Evolutionary conservation across 2,329 filamentous ascomycete genomes (phyloP).

Genomic region (Monosporascus sp.): DNA sequence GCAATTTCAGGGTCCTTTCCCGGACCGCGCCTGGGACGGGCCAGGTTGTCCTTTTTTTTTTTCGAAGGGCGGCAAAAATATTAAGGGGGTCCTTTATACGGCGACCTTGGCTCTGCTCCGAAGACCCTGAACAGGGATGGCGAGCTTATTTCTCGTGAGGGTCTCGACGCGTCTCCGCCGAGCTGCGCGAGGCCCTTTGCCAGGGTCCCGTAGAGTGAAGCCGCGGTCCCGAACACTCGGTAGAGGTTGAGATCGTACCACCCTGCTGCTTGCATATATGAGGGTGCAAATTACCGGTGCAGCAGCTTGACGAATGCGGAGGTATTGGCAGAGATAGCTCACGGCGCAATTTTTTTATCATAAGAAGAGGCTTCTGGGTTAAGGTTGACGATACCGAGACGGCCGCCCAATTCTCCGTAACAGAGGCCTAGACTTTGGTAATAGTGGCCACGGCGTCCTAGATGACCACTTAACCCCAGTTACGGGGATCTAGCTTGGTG

Average conservation of each 20-base stretch:
- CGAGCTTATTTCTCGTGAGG: neutral
- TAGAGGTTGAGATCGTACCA: neutral
- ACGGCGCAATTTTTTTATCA: too few species aligned
- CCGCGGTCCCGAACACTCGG: neutral
- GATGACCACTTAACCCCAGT: too few species aligned
- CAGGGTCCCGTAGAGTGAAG: neutral
- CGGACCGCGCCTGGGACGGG: neutral
- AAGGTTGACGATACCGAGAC: too few species aligned
- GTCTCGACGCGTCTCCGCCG: neutral
- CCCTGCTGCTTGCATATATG: neutral
- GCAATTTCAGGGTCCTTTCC: slow-evolving; percentile 9
- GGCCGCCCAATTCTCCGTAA: too few species aligned
- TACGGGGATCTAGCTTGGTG: too few species aligned
- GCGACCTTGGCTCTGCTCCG: neutral
- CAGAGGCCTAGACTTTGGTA: too few species aligned
- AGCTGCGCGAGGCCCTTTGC: neutral
- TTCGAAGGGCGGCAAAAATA: neutral
- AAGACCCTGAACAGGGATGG: neutral
- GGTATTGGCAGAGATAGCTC: too few species aligned
- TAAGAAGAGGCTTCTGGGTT: too few species aligned
- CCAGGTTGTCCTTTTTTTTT: neutral
- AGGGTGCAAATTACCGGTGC: neutral
- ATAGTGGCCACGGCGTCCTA: too few species aligned
- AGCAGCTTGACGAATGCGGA: neutral
- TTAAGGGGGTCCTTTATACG: neutral